Conservation (phyloP, 306 rosid genomes). For the Begonia fuchsioides region DNA sequence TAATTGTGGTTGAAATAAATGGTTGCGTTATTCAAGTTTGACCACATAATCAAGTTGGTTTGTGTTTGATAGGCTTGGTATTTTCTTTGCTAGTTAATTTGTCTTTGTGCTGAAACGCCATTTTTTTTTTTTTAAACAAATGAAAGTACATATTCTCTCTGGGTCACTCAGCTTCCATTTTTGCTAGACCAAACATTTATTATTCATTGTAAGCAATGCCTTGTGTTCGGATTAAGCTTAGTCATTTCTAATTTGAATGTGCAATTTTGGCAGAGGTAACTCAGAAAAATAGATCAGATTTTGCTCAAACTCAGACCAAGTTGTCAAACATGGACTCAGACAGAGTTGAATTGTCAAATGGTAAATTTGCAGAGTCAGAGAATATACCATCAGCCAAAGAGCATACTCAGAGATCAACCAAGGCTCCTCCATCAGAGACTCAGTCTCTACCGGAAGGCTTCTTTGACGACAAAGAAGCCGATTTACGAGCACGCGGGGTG, state of each 20-base stretch:
- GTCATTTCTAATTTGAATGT: no score
- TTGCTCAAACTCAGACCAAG: slow-evolving; percentile 17
- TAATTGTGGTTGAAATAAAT: background rate
- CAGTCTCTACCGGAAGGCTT: slow-evolving; percentile 93
- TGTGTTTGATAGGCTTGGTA: background rate
- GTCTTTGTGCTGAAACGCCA: no score
- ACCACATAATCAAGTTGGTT: background rate
- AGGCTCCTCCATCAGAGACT: slow-evolving; percentile 33
- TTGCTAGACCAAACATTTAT: no score
- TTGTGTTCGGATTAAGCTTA: no score
- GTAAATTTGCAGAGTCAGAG: slow-evolving; percentile 20
- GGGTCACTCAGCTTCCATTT: no score
- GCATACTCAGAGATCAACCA: slow-evolving; percentile 18
- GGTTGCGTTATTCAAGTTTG: background rate
- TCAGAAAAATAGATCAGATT: slow-evolving; percentile 15
- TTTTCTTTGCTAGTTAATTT: background rate
- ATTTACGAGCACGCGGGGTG: slow-evolving; percentile 78
- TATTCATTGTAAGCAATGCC: no score
- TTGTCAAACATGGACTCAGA: slow-evolving; percentile 11
- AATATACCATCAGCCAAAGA: slow-evolving; percentile 19
- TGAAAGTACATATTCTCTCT: no score
- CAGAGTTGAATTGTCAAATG: slow-evolving; percentile 15
- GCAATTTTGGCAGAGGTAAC: slow-evolving; percentile 14
- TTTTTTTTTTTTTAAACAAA: no score
- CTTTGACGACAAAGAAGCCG: slow-evolving; percentile 95